Base-by-base conservation (phyloP, 2,329 filamentous ascomycete species). In the Chaetothyriales sp. region DNA sequence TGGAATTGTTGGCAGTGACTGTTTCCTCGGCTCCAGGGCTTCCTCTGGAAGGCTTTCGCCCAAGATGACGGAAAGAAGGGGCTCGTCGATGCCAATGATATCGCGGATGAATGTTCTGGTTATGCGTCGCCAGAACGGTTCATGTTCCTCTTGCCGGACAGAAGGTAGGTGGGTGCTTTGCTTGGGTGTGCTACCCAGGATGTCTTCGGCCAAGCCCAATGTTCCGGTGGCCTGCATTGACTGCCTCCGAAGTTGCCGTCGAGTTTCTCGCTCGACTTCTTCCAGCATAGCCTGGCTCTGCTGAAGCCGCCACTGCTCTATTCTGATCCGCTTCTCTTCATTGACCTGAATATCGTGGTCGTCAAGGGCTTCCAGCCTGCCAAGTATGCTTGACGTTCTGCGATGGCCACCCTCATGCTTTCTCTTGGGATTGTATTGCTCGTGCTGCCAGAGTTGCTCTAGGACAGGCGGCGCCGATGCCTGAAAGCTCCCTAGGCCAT, bases 251-350 rank as follows among this genome's bases (percentile, higher is more conserved):
- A 82, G 76, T 53, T 85, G 78, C 53, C 85, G 76, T 51, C 80
- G 75, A 3, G 89, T 94, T 68, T 95, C 88, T 56, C 80, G 83
- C 67, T 94, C 86, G 47, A 97, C 89, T 67, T 95, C 88, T 51
- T 94, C 86, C 33, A 95, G 67, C 25, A 98, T 72, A 9, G 87
- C 81, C 53, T 80, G 80, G 66, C 89, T 95, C 66, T 98, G 89
- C 63, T 97, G 90, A 63, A 94, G 70, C 51, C 89, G 80, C 92
- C 92, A 98, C 49, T 80, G 78, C 68, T 97, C 90, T 64, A 98
- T 94, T 54, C 90, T 79, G 60, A 83, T 80, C 64, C 83, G 85
- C 64, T 85, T 83, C 60, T 95, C 88, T 43, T 78, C 73, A 57
- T 88, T 83, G 43, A 82, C 77, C 25, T 74, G 69, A 44, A 78